These are phyloP conservation scores for Fusarium palustre DNA, from an alignment of 2,329 filamentous ascomycete genomes.

Conservation along the genomic window DNA sequence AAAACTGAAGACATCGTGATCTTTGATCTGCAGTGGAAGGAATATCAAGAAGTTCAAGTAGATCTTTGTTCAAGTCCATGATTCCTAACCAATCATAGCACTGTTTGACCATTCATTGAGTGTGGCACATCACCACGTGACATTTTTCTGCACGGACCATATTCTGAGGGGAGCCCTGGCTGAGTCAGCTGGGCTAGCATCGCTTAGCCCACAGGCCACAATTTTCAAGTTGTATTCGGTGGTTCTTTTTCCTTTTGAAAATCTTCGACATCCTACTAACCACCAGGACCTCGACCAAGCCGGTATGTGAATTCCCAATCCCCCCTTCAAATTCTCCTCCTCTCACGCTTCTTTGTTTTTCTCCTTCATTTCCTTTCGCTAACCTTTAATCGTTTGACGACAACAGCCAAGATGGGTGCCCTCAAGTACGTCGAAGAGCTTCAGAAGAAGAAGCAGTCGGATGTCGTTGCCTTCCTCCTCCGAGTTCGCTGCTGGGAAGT, in stretches of 20 bases:
- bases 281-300: constrained; percentile 53
- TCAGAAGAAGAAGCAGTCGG: constrained; percentile 99
- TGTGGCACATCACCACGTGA: no score
- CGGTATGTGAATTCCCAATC: constrained; percentile 50
- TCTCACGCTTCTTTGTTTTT: constrained; percentile 9
- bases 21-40: background rate
- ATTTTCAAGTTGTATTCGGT: constrained; percentile 28
- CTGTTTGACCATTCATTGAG: background rate
- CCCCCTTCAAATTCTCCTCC: background rate
- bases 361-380: constrained; percentile 38
- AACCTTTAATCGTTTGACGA: constrained; percentile 38
- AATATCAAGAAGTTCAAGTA: background rate
- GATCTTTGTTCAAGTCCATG: background rate
- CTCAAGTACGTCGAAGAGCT: constrained; percentile 99
- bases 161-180: constrained; percentile 13
- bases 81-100: background rate
- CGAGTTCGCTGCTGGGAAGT: constrained; percentile 99
- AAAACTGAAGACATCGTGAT: background rate
- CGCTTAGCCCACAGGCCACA: constrained; percentile 50
- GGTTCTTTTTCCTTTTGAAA: constrained; percentile 28
- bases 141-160: background rate
- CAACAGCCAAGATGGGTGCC: constrained; percentile 89
- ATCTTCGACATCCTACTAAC: constrained; percentile 53
- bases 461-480: constrained; percentile 99
- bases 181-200: constrained; percentile 46